phyloP scores from a whole-genome alignment of 2,329 filamentous ascomycete species.

The Penicillium sp. region DNA sequence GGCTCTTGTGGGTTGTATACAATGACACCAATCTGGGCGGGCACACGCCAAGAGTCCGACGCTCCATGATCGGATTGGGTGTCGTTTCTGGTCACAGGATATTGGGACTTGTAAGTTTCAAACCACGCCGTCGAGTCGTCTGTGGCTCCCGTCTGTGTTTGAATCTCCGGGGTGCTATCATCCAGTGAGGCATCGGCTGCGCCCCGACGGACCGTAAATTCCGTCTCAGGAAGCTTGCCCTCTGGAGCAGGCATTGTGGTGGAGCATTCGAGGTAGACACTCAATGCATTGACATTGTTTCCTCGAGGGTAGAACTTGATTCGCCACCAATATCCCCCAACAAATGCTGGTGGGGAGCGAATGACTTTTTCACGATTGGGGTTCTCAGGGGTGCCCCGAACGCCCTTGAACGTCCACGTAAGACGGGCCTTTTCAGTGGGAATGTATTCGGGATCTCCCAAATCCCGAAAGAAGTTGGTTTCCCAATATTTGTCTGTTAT shows the following conservation, averaged over 20 bases:
- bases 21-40: conserved; percentile 62
- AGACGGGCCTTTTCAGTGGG: conserved; percentile 57
- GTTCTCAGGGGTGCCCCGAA: conserved; percentile 61
- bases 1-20: conserved; percentile 65
- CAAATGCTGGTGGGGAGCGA: conserved; percentile 55
- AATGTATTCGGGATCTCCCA: conserved; percentile 59
- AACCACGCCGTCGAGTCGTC: conserved; percentile 32
- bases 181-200: conserved; percentile 38
- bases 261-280: conserved; percentile 63
- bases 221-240: conserved; percentile 38
- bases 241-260: conserved; percentile 46
- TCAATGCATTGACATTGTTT: conserved; percentile 58
- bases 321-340: conserved; percentile 64
- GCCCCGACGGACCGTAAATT: conserved; percentile 44
- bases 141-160: conserved; percentile 33
- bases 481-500: conserved; percentile 57
- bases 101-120: conserved; percentile 32
- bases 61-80: conserved; percentile 2
- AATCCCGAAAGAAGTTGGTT: conserved; percentile 54
- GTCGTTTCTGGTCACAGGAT: conserved; percentile 18
- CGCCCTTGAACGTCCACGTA: conserved; percentile 58
- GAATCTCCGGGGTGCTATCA: conserved; percentile 30
- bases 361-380: conserved; percentile 60
- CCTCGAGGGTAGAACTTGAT: conserved; percentile 66
- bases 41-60: conserved; percentile 46